Conservation (phyloP, 2,329 filamentous ascomycete genomes). For the Stagonosporopsis cucurbitacearum region DNA sequence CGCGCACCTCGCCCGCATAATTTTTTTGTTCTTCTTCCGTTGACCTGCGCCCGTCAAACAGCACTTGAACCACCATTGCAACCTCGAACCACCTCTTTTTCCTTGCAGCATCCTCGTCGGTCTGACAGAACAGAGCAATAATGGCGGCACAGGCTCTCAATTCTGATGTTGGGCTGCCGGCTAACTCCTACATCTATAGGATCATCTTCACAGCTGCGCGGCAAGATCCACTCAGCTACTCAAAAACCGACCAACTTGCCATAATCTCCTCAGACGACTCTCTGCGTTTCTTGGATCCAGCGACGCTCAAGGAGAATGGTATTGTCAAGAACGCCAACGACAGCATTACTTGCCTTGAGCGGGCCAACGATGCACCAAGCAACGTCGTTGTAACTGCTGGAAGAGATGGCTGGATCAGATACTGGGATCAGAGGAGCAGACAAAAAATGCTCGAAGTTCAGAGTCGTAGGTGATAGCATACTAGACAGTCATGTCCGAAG, state of each 20-base stretch:
- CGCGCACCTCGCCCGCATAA: slow-evolving; percentile 16
- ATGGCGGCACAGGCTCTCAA: slow-evolving; percentile 31
- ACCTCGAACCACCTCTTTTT: not conserved
- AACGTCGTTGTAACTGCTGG: slow-evolving; percentile 72
- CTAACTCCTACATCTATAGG: slow-evolving; percentile 50
- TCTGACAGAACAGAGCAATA: not conserved
- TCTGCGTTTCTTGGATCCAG: slow-evolving; percentile 69
- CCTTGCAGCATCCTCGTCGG: too few species aligned
- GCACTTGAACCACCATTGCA: not conserved
- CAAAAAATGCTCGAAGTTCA: slow-evolving; percentile 52
- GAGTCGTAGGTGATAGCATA: slow-evolving; percentile 33
- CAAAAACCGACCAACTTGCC: slow-evolving; percentile 54
- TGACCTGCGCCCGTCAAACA: not conserved
- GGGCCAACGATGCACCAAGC: slow-evolving; percentile 58
- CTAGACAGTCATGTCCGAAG: not conserved
- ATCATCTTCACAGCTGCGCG: slow-evolving; percentile 44
- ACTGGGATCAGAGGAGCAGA: slow-evolving; percentile 69
- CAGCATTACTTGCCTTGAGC: slow-evolving; percentile 68
- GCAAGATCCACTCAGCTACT: slow-evolving; percentile 41
- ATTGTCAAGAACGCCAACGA: slow-evolving; percentile 62
- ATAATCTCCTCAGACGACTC: slow-evolving; percentile 74
- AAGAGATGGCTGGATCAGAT: slow-evolving; percentile 69
- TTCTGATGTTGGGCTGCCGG: slow-evolving; percentile 37
- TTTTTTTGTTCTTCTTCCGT: slow-evolving; percentile 13
- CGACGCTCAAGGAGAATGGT: slow-evolving; percentile 59